Conservation (phyloP, 129 eudicot species). For the Mikania micrantha region DNA sequence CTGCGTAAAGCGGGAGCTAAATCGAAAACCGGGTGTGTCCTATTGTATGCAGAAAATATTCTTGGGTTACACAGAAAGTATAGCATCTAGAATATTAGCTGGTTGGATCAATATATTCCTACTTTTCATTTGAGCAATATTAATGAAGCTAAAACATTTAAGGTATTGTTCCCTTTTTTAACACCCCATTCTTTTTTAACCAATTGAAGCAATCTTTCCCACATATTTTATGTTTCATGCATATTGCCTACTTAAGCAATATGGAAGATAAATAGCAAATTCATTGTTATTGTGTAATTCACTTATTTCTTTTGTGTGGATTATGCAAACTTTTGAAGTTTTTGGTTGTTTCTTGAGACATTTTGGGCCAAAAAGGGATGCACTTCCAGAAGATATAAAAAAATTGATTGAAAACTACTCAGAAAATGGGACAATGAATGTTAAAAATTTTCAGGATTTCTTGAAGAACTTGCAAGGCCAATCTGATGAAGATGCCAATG, state of each 20-base stretch:
- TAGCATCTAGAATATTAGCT: constrained; percentile 22
- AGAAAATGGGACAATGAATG: constrained; percentile 30
- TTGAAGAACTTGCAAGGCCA: constrained; percentile 43
- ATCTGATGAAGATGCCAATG: constrained; percentile 25
- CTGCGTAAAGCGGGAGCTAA: too few relatives aligned
- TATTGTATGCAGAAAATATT: constrained; percentile 14
- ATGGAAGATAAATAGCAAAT: neutral
- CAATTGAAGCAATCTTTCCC: constrained; percentile 31
- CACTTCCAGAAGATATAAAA: constrained; percentile 39
- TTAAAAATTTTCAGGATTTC: constrained; percentile 34
- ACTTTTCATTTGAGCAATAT: constrained; percentile 24
- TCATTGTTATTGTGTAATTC: neutral
- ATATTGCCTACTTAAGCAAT: neutral
- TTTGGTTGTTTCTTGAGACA: constrained; percentile 49
- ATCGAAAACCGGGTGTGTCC: too few relatives aligned
- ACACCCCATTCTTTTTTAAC: constrained; percentile 4
- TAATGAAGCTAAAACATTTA: constrained; percentile 19
- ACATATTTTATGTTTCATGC: neutral
- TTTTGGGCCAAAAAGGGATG: constrained; percentile 35
- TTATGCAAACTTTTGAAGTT: constrained; percentile 37
- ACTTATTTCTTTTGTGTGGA: neutral
- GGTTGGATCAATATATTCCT: constrained; percentile 24
- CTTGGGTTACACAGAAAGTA: constrained; percentile 14
- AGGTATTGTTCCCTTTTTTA: constrained; percentile 18
- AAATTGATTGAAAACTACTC: constrained; percentile 32